Conservation (phyloP, 176 grass and related monocot species). For the Triticum timopheevii region DNA sequence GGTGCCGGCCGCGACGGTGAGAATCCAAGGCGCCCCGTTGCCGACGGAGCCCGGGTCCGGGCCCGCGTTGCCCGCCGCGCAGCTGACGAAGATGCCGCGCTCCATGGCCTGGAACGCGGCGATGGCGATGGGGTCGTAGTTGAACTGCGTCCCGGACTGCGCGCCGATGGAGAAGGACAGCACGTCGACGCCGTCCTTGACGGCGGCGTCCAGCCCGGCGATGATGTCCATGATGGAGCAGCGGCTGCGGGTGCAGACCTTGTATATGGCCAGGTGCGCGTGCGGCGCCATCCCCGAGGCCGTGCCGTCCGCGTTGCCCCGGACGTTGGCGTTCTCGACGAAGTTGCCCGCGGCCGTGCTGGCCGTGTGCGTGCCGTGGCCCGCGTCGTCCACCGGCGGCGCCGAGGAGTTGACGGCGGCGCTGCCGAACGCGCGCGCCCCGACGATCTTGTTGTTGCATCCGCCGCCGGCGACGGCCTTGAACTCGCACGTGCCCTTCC, state of each 20-base stretch:
- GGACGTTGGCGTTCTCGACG: constrained; percentile 65
- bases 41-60: constrained; percentile 44
- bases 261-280: constrained; percentile 76
- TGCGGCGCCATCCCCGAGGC: constrained; percentile 86
- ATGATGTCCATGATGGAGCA: constrained; percentile 84
- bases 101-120: constrained; percentile 65
- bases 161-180: constrained; percentile 82
- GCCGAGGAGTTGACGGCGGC: constrained; percentile 44
- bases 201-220: constrained; percentile 71
- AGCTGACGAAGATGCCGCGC: constrained; percentile 80
- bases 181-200: constrained; percentile 70
- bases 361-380: constrained; percentile 83
- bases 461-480: constrained; percentile 38
- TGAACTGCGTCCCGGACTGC: constrained; percentile 57
- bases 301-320: constrained; percentile 79
- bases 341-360: constrained; percentile 84
- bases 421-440: constrained; percentile 69
- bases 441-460: constrained; percentile 89
- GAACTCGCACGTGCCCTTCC: constrained; percentile 72
- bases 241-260: constrained; percentile 65
- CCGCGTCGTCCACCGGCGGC: constrained; percentile 65
- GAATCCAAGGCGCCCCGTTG: constrained; percentile 86
- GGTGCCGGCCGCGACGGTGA: constrained; percentile 78
- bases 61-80: constrained; percentile 61
- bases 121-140: constrained; percentile 77